These are phyloP conservation scores for Acanthamoeba lugdunensis DNA, from an alignment of 208 protist species.

Conservation along the genomic window DNA sequence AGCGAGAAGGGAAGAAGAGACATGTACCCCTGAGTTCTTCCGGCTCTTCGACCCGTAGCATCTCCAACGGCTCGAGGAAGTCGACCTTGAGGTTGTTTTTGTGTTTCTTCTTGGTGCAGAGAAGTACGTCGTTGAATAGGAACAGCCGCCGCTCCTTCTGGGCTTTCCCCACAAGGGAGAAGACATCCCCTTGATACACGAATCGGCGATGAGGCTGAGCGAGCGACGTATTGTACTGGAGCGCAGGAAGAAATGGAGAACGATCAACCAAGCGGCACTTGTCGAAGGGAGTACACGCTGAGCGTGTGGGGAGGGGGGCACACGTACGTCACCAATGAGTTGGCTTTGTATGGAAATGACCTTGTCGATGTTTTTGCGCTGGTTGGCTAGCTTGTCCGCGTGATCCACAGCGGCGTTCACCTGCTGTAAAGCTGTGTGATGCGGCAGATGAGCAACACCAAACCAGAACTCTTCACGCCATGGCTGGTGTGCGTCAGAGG, in stretches of 20 bases:
- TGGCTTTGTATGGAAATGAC: slow-evolving; percentile 71
- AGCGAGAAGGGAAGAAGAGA: neutral
- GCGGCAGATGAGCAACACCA: too few relatives aligned
- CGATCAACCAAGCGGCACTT: neutral
- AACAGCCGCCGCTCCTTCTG: slow-evolving; percentile 62
- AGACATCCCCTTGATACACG: slow-evolving; percentile 67
- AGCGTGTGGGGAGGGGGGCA: neutral
- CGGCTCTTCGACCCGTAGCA: slow-evolving; percentile 24
- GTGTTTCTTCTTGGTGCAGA: slow-evolving; percentile 70
- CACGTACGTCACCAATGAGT: slow-evolving; percentile 60
- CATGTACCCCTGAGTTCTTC: slow-evolving; percentile 27
- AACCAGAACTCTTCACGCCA: too few relatives aligned
- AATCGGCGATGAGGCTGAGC: slow-evolving; percentile 67
- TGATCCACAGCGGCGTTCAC: slow-evolving; percentile 50
- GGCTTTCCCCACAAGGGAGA: slow-evolving; percentile 18
- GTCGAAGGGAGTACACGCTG: neutral
- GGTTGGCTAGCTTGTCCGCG: slow-evolving; percentile 71
- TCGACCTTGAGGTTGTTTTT: slow-evolving; percentile 49
- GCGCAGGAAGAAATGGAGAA: neutral
- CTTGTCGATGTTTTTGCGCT: slow-evolving; percentile 74
- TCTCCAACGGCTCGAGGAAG: slow-evolving; percentile 70
- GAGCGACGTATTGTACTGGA: slow-evolving; percentile 51
- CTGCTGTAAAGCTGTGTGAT: slow-evolving; percentile 51
- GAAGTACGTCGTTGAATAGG: slow-evolving; percentile 71
- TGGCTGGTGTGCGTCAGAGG: too few relatives aligned